These are phyloP conservation scores for Carnegiea gigantea DNA, from an alignment of 179 eudicot species.

Conservation along the genomic window DNA sequence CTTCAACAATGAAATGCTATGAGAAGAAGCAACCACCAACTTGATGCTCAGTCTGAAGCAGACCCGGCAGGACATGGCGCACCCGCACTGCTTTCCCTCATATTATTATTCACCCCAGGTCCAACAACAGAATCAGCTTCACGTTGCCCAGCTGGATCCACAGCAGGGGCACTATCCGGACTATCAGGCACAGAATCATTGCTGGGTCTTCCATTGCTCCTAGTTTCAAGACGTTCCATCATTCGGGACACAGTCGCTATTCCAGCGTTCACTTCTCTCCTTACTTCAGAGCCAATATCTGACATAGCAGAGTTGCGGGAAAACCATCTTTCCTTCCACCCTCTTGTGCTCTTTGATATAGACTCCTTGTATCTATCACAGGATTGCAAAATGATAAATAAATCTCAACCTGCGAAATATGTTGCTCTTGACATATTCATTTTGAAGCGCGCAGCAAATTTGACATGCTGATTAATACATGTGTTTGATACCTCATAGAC, in stretches of 20 bases:
- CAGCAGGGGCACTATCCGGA: constrained; percentile 41
- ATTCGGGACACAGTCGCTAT: constrained; percentile 63
- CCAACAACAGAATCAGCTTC: constrained; percentile 20
- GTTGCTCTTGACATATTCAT: neutral
- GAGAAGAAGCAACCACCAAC: constrained; percentile 30
- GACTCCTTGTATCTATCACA: constrained; percentile 79
- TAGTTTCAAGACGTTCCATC: constrained; percentile 73
- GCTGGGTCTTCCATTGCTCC: constrained; percentile 40
- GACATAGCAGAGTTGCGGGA: constrained; percentile 62
- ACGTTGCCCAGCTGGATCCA: constrained; percentile 33
- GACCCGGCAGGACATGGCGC: constrained; percentile 48
- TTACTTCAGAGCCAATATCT: constrained; percentile 59
- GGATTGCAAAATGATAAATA: neutral
- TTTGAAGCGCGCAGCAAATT: neutral
- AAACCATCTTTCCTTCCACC: constrained; percentile 95
- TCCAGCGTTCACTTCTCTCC: constrained; percentile 55
- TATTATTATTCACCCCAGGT: constrained; percentile 26
- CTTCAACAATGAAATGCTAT: constrained; percentile 36
- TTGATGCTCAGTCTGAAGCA: constrained; percentile 36
- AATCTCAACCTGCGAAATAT: neutral
- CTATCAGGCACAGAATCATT: constrained; percentile 40
- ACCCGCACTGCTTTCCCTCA: constrained; percentile 33
- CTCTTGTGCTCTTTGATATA: constrained; percentile 76
- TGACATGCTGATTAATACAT: neutral
- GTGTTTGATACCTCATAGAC: constrained; percentile 60